phyloP scores from a whole-genome alignment of 176 grass and related monocot species.

The Triticum turgidum region DNA sequence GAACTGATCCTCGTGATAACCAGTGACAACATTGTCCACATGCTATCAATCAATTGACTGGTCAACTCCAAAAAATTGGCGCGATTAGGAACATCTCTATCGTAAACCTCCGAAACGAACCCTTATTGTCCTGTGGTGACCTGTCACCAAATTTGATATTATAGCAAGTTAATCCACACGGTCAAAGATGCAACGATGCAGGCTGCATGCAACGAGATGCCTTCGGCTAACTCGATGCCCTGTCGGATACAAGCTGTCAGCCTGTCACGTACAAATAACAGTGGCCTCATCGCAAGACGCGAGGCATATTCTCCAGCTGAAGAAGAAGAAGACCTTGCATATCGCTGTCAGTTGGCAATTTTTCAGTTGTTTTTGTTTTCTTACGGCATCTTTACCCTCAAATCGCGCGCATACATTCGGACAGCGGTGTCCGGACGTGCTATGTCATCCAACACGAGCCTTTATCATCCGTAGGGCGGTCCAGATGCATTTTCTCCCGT shows the following conservation, averaged over 20 bases:
- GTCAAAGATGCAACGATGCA: constrained; percentile 33
- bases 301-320: constrained; percentile 29
- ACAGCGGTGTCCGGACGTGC: no score
- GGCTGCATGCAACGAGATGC: constrained; percentile 25
- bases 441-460: no score
- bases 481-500: no score
- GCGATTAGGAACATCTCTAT: constrained; percentile 49
- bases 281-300: constrained; percentile 36
- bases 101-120: no score
- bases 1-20: background rate
- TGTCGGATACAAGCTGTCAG: constrained; percentile 27
- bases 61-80: constrained; percentile 53
- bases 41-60: constrained; percentile 5
- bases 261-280: constrained; percentile 46
- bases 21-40: constrained; percentile 39
- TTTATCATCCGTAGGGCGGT: no score
- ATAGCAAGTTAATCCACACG: background rate
- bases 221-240: constrained; percentile 5
- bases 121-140: no score
- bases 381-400: no score
- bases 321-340: background rate
- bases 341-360: background rate
- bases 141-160: constrained; percentile 11
- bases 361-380: no score
- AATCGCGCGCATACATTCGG: no score